These are phyloP conservation scores for Colletotrichum sp. DNA, from an alignment of 2,329 filamentous ascomycete species.

Conservation along the genomic window DNA sequence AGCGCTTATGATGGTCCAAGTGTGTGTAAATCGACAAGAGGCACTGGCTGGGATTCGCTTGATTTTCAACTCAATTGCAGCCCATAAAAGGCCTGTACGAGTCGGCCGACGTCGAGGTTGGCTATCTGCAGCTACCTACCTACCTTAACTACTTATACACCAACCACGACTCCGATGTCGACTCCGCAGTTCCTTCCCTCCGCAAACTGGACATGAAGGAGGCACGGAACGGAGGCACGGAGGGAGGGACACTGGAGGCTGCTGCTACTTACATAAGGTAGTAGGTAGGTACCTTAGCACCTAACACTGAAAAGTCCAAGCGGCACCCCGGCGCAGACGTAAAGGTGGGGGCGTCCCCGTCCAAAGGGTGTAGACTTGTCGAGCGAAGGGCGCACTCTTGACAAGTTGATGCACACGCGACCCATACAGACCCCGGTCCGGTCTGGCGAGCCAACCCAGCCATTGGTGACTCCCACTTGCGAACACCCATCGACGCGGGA, in stretches of 20 bases:
- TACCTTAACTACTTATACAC: neutral
- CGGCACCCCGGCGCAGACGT: neutral
- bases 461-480: conserved; percentile 16
- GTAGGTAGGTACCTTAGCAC: no score
- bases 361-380: conserved; percentile 19
- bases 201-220: neutral
- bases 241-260: neutral
- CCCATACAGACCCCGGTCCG: conserved; percentile 17
- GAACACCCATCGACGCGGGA: neutral
- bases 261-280: no score
- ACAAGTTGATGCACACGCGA: conserved; percentile 20
- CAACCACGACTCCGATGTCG: neutral
- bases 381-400: conserved; percentile 19
- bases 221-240: neutral
- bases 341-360: conserved; percentile 13
- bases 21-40: neutral
- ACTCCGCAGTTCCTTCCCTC: conserved; percentile 11
- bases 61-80: neutral
- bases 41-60: neutral
- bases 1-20: neutral
- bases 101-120: neutral
- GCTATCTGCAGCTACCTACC: neutral
- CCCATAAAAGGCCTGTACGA: no score
- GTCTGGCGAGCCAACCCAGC: conserved; percentile 16
- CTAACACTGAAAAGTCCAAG: neutral